Evolutionary conservation across 805 yeast genomes (phyloP).

Genomic region (Yarrowia phangngaensis): DNA sequence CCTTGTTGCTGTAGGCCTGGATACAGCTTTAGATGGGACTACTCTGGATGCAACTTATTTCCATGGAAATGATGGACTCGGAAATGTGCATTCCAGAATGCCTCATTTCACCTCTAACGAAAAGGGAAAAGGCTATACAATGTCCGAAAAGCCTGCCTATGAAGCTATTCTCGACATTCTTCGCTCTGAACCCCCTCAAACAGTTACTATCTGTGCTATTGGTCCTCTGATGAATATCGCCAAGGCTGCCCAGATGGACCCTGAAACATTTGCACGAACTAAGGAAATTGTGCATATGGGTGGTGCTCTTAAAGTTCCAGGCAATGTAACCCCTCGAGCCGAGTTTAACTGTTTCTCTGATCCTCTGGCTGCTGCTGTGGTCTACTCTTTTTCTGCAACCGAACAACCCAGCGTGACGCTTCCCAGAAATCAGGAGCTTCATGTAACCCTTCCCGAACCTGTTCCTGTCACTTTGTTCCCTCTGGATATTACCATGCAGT

Average conservation of each 20-base stretch:
- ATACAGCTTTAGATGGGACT: conserved; percentile 35
- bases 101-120: conserved; percentile 39
- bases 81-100: conserved; percentile 40
- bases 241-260: conserved; percentile 42
- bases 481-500: conserved; percentile 41
- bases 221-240: conserved; percentile 46
- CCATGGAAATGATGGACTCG: conserved; percentile 44
- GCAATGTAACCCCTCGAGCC: conserved; percentile 44
- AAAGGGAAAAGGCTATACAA: conserved; percentile 34
- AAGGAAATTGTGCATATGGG: conserved; percentile 43
- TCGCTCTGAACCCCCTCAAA: conserved; percentile 37
- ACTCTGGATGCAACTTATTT: conserved; percentile 42
- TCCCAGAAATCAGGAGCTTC: conserved; percentile 34
- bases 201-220: conserved; percentile 42
- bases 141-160: conserved; percentile 37
- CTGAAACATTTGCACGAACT: conserved; percentile 39
- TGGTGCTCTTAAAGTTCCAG: conserved; percentile 40
- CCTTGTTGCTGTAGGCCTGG: conserved; percentile 39
- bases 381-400: conserved; percentile 39
- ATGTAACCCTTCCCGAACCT: conserved; percentile 31
- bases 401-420: conserved; percentile 35
- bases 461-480: conserved; percentile 40
- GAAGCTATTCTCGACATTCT: conserved; percentile 41
- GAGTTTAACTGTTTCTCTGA: conserved; percentile 45
- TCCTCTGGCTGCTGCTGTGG: conserved; percentile 42